phyloP scores from a whole-genome alignment of 106 monocot genomes.

The Platanthera guangdongensis region DNA sequence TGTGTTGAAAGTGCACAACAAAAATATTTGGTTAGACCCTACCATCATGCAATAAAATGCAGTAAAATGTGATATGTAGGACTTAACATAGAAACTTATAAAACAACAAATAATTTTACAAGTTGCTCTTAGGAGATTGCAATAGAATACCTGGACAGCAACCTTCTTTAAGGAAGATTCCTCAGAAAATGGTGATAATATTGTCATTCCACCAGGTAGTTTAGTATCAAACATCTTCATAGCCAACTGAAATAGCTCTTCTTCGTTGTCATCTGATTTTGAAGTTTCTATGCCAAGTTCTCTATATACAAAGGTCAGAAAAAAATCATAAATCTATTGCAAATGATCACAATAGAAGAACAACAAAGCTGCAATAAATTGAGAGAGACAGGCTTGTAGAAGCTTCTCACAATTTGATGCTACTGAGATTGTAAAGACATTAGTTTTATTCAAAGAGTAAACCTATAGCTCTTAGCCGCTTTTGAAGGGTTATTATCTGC shows the following conservation, averaged over 20 bases:
- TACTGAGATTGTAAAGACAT: neutral
- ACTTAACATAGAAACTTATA: neutral
- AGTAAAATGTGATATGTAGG: neutral
- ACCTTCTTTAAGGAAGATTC: slow-evolving; percentile 65
- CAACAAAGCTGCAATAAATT: neutral
- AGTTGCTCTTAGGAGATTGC: neutral
- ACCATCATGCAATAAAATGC: neutral
- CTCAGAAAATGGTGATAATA: slow-evolving; percentile 73
- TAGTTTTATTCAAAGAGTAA: neutral
- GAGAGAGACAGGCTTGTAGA: neutral
- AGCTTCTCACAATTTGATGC: neutral
- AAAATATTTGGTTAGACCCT: neutral
- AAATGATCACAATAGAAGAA: neutral
- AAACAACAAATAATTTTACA: neutral
- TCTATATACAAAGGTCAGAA: slow-evolving; percentile 20
- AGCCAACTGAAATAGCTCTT: slow-evolving; percentile 46
- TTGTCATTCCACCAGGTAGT: slow-evolving; percentile 55
- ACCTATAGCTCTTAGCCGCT: slow-evolving; percentile 49
- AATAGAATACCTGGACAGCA: slow-evolving; percentile 43
- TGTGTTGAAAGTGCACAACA: neutral
- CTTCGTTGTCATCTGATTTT: slow-evolving; percentile 22
- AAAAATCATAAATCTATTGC: neutral
- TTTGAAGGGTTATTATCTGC: slow-evolving; percentile 40
- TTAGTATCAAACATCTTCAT: slow-evolving; percentile 74
- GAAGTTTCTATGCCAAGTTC: slow-evolving; percentile 69